phyloP scores from a whole-genome alignment of 2,329 filamentous ascomycete species.

The Exophiala dermatitidis region DNA sequence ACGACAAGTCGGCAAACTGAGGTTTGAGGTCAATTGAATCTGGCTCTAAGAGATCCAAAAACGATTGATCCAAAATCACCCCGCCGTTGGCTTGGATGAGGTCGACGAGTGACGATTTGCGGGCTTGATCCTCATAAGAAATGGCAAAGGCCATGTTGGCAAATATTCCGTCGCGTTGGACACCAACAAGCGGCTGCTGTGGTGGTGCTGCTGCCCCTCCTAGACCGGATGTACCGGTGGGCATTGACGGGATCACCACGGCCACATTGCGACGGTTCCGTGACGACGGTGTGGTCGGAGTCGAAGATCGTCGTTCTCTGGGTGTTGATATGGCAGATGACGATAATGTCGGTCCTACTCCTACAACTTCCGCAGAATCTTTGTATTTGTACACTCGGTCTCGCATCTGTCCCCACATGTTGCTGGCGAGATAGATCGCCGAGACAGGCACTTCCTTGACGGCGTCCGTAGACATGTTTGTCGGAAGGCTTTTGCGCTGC shows the following conservation, averaged over 20 bases:
- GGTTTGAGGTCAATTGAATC: conserved; percentile 48
- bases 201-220: not conserved
- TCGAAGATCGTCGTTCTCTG: conserved; percentile 33
- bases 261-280: conserved; percentile 31
- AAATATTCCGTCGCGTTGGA: conserved; percentile 50
- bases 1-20: conserved; percentile 54
- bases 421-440: conserved; percentile 41
- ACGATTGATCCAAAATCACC: conserved; percentile 62
- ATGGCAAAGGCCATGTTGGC: conserved; percentile 80
- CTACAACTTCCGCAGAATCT: not conserved
- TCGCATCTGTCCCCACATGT: conserved; percentile 41
- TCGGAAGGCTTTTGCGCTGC: conserved; percentile 38
- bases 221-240: not conserved
- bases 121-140: conserved; percentile 57
- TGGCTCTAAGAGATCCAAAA: conserved; percentile 65
- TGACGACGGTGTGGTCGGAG: conserved; percentile 43
- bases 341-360: conserved; percentile 19
- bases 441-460: conserved; percentile 40
- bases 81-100: conserved; percentile 67
- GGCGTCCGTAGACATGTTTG: conserved; percentile 27
- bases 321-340: conserved; percentile 33
- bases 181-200: not conserved
- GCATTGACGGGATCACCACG: conserved; percentile 11
- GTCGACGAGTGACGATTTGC: conserved; percentile 52
- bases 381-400: conserved; percentile 33